A percentile compares a stretch with the other conserved stretches of the same genome.
Evolutionary conservation across 2,329 filamentous ascomycete genomes (phyloP).

Genomic region (Fusarium praegraminearum): DNA sequence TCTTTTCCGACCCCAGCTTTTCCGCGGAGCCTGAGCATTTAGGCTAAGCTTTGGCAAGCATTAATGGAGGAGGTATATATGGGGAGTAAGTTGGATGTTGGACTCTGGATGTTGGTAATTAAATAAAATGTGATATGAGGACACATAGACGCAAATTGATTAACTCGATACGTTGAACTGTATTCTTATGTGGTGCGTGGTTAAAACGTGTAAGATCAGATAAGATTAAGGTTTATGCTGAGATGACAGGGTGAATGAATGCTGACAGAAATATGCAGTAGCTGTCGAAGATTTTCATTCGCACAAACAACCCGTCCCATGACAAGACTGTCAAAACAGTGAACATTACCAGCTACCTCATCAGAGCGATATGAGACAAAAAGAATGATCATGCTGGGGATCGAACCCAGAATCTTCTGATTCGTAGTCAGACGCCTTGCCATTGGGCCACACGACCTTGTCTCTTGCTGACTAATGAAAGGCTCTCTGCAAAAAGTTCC

Average conservation of each 20-base stretch:
- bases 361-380: neutral
- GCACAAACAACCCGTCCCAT: neutral
- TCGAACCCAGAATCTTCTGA: conserved; percentile 42
- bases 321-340: no score
- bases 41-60: conserved; percentile 2
- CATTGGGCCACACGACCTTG: conserved; percentile 34
- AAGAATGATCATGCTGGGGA: conserved; percentile 36
- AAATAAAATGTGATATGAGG: no score
- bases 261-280: neutral
- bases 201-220: no score
- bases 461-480: conserved; percentile 15
- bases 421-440: conserved; percentile 41
- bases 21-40: neutral
- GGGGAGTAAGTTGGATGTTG: neutral
- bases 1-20: conserved; percentile 16
- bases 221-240: neutral
- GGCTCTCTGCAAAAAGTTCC: accelerated
- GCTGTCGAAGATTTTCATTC: no score
- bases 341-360: no score
- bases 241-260: neutral
- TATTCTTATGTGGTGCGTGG: neutral
- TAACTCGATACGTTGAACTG: neutral
- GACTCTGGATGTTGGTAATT: no score
- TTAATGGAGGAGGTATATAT: neutral
- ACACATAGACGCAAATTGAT: no score